Evolutionary conservation across 2,329 filamentous ascomycete genomes (phyloP).

Genomic region (Colletotrichum truncatum): DNA sequence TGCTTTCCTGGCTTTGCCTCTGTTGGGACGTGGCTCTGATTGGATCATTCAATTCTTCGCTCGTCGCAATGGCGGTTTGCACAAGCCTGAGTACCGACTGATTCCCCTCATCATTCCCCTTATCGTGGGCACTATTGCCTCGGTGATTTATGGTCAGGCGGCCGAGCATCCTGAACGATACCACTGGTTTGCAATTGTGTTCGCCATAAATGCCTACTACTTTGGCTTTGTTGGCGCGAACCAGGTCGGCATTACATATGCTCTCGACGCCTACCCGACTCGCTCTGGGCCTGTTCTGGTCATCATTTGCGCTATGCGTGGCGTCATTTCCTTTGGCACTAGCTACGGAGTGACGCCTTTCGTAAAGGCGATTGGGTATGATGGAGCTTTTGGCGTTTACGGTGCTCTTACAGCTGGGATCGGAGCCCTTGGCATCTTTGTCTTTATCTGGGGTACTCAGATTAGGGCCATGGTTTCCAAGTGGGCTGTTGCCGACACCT

Average conservation of each 20-base stretch:
- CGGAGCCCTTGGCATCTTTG: constrained; percentile 40
- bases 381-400: constrained; percentile 42
- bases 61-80: constrained; percentile 46
- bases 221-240: constrained; percentile 52
- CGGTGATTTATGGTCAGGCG: constrained; percentile 48
- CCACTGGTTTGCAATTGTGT: constrained; percentile 45
- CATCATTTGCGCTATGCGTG: constrained; percentile 54
- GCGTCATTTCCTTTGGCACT: constrained; percentile 53
- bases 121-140: constrained; percentile 45
- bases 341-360: constrained; percentile 40
- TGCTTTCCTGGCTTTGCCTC: constrained; percentile 46
- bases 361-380: constrained; percentile 39
- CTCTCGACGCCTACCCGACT: constrained; percentile 53
- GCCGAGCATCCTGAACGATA: constrained; percentile 43
- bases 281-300: constrained; percentile 51
- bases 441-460: constrained; percentile 42
- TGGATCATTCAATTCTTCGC: constrained; percentile 45
- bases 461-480: constrained; percentile 32
- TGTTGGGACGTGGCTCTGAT: constrained; percentile 50
- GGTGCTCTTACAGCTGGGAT: constrained; percentile 41
- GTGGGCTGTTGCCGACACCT: constrained; percentile 4
- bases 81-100: constrained; percentile 50
- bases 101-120: constrained; percentile 46
- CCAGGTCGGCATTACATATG: constrained; percentile 53
- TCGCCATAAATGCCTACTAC: constrained; percentile 38